Evolutionary conservation across 2,329 filamentous ascomycete species (phyloP).

Genomic region (Alternaria sp.): DNA sequence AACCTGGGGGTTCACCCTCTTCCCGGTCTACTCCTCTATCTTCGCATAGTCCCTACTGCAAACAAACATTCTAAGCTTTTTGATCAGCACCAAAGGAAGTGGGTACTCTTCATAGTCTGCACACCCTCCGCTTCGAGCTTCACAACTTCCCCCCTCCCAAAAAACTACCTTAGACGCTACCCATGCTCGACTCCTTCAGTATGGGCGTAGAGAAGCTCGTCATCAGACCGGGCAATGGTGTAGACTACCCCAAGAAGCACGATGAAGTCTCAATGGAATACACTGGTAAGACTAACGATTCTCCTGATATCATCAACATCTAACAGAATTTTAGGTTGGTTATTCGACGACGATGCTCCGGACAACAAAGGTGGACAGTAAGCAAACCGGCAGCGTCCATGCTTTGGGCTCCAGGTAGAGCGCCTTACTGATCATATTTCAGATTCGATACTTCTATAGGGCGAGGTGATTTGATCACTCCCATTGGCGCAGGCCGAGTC

Average conservation of each 20-base stretch:
- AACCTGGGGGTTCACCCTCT: constrained; percentile 27
- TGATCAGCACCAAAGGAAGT: background rate
- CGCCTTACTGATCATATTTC: constrained; percentile 25
- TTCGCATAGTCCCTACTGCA: constrained; percentile 1
- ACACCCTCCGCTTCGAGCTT: constrained; percentile 3
- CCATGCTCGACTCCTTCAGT: constrained; percentile 15
- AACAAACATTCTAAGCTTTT: background rate
- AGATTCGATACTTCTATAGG: constrained; percentile 91
- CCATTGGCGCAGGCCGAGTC: constrained; percentile 83
- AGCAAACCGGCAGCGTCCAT: constrained; percentile 45
- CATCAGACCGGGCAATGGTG: constrained; percentile 67
- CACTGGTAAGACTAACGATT: constrained; percentile 61
- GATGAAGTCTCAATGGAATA: constrained; percentile 89
- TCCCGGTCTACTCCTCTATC: constrained; percentile 12
- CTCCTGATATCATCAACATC: constrained; percentile 7
- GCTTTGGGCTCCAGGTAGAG: background rate
- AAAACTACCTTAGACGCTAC: constrained; percentile 1
- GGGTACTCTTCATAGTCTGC: background rate
- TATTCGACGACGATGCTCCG: constrained; percentile 71
- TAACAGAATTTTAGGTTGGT: constrained; percentile 62
- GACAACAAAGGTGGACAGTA: constrained; percentile 76
- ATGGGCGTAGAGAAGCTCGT: constrained; percentile 73
- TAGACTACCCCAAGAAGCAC: constrained; percentile 67
- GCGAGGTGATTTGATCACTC: constrained; percentile 76
- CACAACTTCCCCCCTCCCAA: background rate